Evolutionary conservation across 345 rosid species (phyloP).

Genomic region (Turnera subulata): DNA sequence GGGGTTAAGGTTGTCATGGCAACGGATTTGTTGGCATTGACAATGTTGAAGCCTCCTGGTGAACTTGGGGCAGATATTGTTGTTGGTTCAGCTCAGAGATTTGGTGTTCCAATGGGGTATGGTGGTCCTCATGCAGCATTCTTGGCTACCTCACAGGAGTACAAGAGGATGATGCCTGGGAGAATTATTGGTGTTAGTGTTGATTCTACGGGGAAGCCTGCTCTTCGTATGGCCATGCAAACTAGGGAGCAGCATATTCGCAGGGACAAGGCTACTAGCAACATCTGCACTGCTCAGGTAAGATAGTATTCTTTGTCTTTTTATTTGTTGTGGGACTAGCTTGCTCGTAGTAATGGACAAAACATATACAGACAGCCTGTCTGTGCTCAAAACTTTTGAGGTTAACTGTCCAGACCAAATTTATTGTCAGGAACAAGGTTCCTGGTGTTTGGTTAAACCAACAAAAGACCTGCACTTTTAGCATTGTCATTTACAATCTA

Average conservation of each 20-base stretch:
- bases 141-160: slow-evolving; percentile 96
- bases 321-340: no score
- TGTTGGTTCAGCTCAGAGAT: slow-evolving; percentile 94
- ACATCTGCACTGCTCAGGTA: slow-evolving; percentile 99
- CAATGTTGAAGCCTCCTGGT: slow-evolving; percentile 94
- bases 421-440: neutral
- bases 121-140: slow-evolving; percentile 99
- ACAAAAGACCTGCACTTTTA: neutral
- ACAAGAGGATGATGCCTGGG: slow-evolving; percentile 98
- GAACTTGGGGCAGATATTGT: slow-evolving; percentile 93
- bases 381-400: neutral
- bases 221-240: slow-evolving; percentile 99
- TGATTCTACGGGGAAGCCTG: slow-evolving; percentile 88
- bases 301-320: slow-evolving; percentile 19
- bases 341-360: no score
- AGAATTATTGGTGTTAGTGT: slow-evolving; percentile 93
- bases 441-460: slow-evolving; percentile 2
- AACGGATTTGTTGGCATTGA: slow-evolving; percentile 85
- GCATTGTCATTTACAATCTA: slow-evolving; percentile 18
- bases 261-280: slow-evolving; percentile 98
- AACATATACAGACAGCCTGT: no score
- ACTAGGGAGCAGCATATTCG: slow-evolving; percentile 98
- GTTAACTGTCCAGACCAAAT: neutral
- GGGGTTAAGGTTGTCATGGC: slow-evolving; percentile 99
- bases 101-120: slow-evolving; percentile 97